phyloP scores from a whole-genome alignment of 495 filamentous ascomycete species.

The Aspergillus indologenus region DNA sequence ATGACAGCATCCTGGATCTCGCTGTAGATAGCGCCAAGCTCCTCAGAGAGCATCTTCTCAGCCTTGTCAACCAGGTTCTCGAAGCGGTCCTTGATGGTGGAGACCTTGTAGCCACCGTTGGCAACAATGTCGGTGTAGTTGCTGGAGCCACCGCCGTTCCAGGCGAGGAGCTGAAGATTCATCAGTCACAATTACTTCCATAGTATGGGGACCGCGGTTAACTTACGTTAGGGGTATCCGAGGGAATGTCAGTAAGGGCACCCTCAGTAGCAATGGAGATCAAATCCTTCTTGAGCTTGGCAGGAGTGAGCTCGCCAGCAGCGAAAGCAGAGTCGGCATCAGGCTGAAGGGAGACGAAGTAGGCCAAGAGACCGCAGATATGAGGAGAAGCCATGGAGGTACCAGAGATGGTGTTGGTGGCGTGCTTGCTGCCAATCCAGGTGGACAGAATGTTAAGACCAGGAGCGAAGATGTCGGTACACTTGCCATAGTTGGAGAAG shows the following conservation, averaged over 20 bases:
- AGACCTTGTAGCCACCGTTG: constrained; percentile 51
- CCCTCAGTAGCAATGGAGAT: constrained; percentile 78
- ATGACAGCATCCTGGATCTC: constrained; percentile 43
- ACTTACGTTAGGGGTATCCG: constrained; percentile 74
- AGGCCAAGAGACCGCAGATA: constrained; percentile 92
- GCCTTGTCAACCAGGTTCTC: constrained; percentile 34
- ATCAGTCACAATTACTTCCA: too few relatives aligned
- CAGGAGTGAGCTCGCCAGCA: constrained; percentile 83
- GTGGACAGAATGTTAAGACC: constrained; percentile 96
- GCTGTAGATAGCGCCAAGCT: constrained; percentile 47
- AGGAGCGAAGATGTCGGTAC: constrained; percentile 98
- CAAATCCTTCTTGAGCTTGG: constrained; percentile 87
- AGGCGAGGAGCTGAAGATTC: constrained; percentile 77
- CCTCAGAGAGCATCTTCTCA: constrained; percentile 36
- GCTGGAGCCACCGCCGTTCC: constrained; percentile 93
- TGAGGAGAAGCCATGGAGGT: constrained; percentile 99
- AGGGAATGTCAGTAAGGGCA: constrained; percentile 79
- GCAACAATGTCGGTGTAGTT: constrained; percentile 87
- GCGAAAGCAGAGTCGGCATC: constrained; percentile 82
- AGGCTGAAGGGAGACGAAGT: constrained; percentile 95
- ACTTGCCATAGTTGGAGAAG: constrained; percentile 99
- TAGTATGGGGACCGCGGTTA: background rate
- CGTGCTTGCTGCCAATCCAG: constrained; percentile 94
- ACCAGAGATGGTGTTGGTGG: constrained; percentile 96
- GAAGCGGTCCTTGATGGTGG: constrained; percentile 28